Conservation (phyloP, 2,329 filamentous ascomycete genomes). For the Exophiala lecanii-corni region DNA sequence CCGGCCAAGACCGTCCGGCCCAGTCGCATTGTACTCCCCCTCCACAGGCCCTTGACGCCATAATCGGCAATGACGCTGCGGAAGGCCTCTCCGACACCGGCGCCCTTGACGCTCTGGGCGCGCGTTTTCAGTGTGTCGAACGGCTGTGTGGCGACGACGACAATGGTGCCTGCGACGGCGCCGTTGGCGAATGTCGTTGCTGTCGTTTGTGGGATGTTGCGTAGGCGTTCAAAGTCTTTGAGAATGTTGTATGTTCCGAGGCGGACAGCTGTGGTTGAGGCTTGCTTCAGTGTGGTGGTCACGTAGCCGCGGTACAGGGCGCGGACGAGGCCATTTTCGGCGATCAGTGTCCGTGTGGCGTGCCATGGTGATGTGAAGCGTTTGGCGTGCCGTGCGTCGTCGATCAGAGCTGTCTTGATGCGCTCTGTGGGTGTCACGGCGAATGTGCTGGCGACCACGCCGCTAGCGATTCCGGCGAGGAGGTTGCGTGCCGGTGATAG, state of each 20-base stretch:
- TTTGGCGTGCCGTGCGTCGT: constrained; percentile 49
- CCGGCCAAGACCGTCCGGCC: constrained; percentile 61
- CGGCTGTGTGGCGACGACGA: constrained; percentile 41
- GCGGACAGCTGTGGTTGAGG: constrained; percentile 57
- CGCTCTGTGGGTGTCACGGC: constrained; percentile 65
- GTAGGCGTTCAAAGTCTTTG: constrained; percentile 53
- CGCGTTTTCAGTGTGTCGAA: constrained; percentile 42
- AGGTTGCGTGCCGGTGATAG: constrained; percentile 55
- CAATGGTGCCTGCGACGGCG: constrained; percentile 52
- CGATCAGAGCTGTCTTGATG: constrained; percentile 64
- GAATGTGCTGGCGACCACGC: constrained; percentile 57
- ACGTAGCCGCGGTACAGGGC: constrained; percentile 56
- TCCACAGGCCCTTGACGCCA: constrained; percentile 60
- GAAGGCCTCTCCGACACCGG: constrained; percentile 54
- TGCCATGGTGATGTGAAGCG: constrained; percentile 50
- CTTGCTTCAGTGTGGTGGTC: constrained; percentile 60
- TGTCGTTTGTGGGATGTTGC: constrained; percentile 47
- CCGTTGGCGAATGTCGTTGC: constrained; percentile 59
- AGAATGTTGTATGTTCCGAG: constrained; percentile 61
- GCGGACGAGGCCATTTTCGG: constrained; percentile 48
- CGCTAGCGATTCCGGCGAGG: constrained; percentile 60
- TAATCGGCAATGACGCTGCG: constrained; percentile 52
- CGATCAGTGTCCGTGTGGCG: constrained; percentile 46
- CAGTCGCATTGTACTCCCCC: constrained; percentile 63
- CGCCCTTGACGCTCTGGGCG: constrained; percentile 50